Evolutionary conservation across 495 filamentous ascomycete species (phyloP).

Genomic region (Neurospora sp.): DNA sequence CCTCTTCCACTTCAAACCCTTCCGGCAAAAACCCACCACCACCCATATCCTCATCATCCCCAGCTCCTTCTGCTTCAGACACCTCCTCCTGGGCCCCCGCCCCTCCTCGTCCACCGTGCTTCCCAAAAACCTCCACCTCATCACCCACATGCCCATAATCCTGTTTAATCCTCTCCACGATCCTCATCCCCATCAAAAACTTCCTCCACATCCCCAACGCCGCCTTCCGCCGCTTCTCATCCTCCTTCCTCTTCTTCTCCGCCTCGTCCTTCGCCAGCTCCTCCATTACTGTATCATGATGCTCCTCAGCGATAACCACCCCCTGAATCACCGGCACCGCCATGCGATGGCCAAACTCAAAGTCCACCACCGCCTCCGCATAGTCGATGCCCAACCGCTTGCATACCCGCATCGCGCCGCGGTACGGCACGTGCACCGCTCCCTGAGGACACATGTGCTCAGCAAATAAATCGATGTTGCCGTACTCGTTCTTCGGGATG

Average conservation of each 20-base stretch:
- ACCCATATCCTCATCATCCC: slow-evolving; percentile 33
- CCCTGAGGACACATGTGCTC: slow-evolving; percentile 82
- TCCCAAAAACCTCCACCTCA: slow-evolving; percentile 30
- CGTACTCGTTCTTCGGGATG: slow-evolving; percentile 90
- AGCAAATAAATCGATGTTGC: slow-evolving; percentile 94
- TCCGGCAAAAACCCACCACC: slow-evolving; percentile 49
- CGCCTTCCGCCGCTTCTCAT: slow-evolving; percentile 67
- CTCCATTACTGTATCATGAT: slow-evolving; percentile 64
- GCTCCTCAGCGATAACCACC: slow-evolving; percentile 75
- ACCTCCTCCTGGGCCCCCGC: slow-evolving; percentile 13
- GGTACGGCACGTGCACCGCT: slow-evolving; percentile 74
- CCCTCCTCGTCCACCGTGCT: slow-evolving; percentile 15
- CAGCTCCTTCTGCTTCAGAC: slow-evolving; percentile 7
- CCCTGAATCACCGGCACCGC: slow-evolving; percentile 87
- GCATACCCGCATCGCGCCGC: slow-evolving; percentile 67
- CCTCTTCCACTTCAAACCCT: slow-evolving; percentile 34
- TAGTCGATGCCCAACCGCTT: slow-evolving; percentile 77
- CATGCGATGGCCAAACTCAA: slow-evolving; percentile 90
- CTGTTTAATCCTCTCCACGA: slow-evolving; percentile 64
- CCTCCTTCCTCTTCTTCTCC: slow-evolving; percentile 67
- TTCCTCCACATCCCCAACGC: slow-evolving; percentile 76
- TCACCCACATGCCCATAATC: slow-evolving; percentile 59
- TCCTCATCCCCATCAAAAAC: slow-evolving; percentile 73
- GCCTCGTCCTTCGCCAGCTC: slow-evolving; percentile 75
- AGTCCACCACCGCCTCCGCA: slow-evolving; percentile 91